Percentiles rank a stretch among this genome's conserved stretches.
These are phyloP conservation scores for Xylaria curta DNA, from an alignment of 495 filamentous ascomycete species.

Conservation along the genomic window DNA sequence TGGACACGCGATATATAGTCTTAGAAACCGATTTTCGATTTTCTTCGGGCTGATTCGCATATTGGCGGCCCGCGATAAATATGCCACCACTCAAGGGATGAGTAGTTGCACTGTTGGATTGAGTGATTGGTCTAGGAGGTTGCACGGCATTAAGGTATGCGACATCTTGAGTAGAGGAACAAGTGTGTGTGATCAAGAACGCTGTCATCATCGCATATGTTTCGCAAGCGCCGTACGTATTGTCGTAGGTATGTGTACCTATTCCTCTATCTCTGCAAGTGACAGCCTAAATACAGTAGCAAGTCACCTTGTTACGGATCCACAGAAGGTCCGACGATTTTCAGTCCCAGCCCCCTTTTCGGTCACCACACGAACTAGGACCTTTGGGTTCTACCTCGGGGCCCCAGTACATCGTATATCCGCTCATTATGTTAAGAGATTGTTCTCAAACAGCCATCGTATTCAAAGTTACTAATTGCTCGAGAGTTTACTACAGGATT, in stretches of 20 bases:
- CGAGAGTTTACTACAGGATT: not conserved
- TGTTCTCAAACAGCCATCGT: not conserved
- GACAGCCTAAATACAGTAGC: constrained; percentile 41
- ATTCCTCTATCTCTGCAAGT: constrained; percentile 32
- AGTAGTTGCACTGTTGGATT: constrained; percentile 12
- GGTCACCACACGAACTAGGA: not conserved
- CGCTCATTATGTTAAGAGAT: not conserved
- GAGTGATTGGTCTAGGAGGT: constrained; percentile 13
- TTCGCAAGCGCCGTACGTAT: constrained; percentile 4
- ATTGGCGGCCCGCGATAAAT: constrained; percentile 16
- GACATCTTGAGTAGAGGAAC: constrained; percentile 1
- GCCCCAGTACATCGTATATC: not conserved
- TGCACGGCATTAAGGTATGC: constrained; percentile 18
- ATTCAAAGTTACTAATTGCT: not conserved
- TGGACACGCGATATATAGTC: constrained; percentile 6
- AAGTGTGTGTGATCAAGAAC: constrained; percentile 5
- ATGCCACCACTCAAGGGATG: constrained; percentile 12
- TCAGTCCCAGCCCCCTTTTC: constrained; percentile 15
- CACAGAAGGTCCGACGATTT: constrained; percentile 25
- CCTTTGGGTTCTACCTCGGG: not conserved
- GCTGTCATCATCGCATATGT: constrained; percentile 22
- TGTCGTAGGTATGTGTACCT: not conserved
- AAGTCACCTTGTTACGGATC: constrained; percentile 29
- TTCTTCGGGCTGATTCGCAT: constrained; percentile 3
- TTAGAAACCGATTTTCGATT: not conserved